Percentiles rank a stretch among this genome's conserved stretches.
Evolutionary conservation across 345 rosid species (phyloP).

Genomic region (Cochlearia excelsa): DNA sequence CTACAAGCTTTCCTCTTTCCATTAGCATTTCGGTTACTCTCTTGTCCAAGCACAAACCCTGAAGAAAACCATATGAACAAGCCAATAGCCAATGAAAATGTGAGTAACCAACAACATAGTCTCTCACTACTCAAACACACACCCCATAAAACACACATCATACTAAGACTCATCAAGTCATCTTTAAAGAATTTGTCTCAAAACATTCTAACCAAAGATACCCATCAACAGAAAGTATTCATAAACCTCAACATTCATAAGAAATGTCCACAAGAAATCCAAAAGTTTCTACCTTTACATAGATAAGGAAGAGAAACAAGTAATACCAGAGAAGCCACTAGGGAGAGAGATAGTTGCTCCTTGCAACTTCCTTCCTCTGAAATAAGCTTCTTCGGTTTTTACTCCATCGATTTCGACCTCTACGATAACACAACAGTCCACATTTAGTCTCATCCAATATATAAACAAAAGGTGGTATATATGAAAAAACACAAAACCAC

Average conservation of each 20-base stretch:
- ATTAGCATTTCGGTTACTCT: conserved; percentile 32
- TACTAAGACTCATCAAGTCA: neutral
- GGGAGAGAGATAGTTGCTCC: conserved; percentile 70
- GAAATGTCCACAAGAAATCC: neutral
- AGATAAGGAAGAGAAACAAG: neutral
- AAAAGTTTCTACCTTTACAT: neutral
- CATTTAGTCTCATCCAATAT: neutral
- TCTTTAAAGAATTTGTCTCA: neutral
- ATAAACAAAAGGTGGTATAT: neutral
- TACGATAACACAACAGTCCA: conserved; percentile 17
- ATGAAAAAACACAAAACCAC: conserved; percentile 7
- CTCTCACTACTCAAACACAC: neutral
- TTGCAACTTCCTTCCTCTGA: conserved; percentile 80
- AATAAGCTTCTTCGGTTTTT: conserved; percentile 64
- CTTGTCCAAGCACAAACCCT: conserved; percentile 80
- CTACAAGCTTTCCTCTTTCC: conserved; percentile 51
- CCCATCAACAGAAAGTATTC: neutral
- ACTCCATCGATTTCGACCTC: conserved; percentile 65
- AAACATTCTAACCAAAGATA: neutral
- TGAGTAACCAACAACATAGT: neutral
- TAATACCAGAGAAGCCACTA: conserved; percentile 63
- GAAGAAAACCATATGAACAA: conserved; percentile 19
- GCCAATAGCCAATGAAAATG: neutral
- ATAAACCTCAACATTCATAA: neutral
- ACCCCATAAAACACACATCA: neutral